phyloP scores from a whole-genome alignment of 2,329 filamentous ascomycete species.

The Colletotrichum plurivorum region DNA sequence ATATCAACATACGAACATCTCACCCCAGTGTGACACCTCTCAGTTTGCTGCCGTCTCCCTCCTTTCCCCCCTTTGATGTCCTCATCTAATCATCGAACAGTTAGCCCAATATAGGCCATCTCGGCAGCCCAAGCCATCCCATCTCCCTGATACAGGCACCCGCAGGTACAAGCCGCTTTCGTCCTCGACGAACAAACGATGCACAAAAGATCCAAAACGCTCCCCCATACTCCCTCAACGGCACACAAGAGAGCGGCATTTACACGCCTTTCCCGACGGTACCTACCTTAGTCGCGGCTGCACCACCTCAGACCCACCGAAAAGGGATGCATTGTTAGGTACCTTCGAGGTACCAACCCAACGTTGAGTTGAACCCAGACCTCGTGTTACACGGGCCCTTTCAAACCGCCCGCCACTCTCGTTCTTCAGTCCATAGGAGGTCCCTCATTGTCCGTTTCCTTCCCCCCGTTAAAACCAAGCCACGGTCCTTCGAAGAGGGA shows the following conservation, averaged over 20 bases:
- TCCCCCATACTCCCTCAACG: not conserved
- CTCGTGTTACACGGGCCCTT: slow-evolving; percentile 5
- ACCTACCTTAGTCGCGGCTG: not conserved
- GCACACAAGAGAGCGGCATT: not conserved
- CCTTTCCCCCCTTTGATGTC: slow-evolving; percentile 6
- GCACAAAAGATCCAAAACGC: slow-evolving; percentile 2
- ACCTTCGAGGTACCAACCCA: not conserved
- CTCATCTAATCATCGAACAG: not conserved
- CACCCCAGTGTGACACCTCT: not conserved
- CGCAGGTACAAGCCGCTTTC: slow-evolving; percentile 2
- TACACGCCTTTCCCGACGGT: not conserved
- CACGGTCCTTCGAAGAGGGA: not conserved
- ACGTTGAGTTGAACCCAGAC: too few species aligned
- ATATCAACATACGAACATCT: not conserved
- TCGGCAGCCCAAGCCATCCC: too few species aligned
- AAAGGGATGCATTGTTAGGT: not conserved
- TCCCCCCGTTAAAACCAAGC: not conserved
- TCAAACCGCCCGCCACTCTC: slow-evolving; percentile 6
- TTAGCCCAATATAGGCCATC: not conserved
- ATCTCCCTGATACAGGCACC: slow-evolving; percentile 11
- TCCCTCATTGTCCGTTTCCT: not conserved
- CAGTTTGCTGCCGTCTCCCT: not conserved
- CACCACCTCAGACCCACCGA: slow-evolving; percentile 2
- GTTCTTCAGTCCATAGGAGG: slow-evolving; percentile 18
- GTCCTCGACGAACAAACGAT: slow-evolving; percentile 3